Base-by-base conservation (phyloP, 441 rosid genomes). In the Bruguiera hainesii region DNA sequence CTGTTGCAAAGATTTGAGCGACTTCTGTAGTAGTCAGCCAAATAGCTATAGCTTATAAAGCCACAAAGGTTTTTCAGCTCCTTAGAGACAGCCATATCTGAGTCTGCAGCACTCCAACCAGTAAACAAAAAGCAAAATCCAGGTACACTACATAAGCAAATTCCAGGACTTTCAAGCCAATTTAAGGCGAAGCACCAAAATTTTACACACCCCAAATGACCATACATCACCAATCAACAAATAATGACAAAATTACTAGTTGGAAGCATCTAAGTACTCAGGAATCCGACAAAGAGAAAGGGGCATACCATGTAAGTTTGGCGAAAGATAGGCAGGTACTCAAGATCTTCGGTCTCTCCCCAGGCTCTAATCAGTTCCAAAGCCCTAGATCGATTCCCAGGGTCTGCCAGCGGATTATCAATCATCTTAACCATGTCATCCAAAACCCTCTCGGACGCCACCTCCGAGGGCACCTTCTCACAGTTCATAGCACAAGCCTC, bases 401-500 rank as follows among this genome's bases (percentile, higher is more conserved):
- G 67, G 71, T 85, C 86, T 1, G 84, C 81, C 61, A 73, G 81
- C 0, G 84, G 87, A 63, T 81, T 82, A 72, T 88, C 84, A 55
- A 93, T 83, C 78, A 90, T 75, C 89, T 62, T 85, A 73, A 86
- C 90, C 96, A 90, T 87, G 77, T 93, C 98, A 65, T 93, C 97
- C 83, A 93, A 79, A 66, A 90, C 87, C 61, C 81, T 88, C 82
- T 88, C 93, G 0, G 92, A 86, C 0, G 92, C 92, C 57, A 93
- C 79, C 79, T 87, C 98, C 0, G 93, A 88, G 80, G 84, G 86
- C 4, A 89, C 86, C 79, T 88, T 93, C 73, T 89, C 91, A 6
- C 96, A 93, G 53, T 93, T 93, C 86, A 81, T 85, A 25, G 89
- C 76, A 68, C 93, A 87, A 2, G 88, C 83, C 71, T 93, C 98